Evolutionary conservation across 768 basidiomycete genomes (phyloP), one percentile per base, ranked within the genome.

Genomic region (Thelephora aurantiotincta): DNA sequence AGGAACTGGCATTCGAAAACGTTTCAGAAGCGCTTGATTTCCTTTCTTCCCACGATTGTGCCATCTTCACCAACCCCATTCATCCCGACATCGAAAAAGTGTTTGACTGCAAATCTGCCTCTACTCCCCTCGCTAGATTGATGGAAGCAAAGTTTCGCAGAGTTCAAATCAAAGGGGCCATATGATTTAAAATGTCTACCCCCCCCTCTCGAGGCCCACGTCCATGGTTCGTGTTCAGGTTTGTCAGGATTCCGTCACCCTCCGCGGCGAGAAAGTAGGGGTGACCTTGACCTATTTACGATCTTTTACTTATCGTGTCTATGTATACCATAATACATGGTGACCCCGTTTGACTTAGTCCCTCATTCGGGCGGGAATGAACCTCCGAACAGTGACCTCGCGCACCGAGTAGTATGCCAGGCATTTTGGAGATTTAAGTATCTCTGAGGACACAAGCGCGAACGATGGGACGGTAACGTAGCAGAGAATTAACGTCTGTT

Each of bases 381-480:
- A 97, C 35, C 93, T 70, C 23, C 88, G 72, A 1, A 94, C 60
- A 1, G 80, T 74, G 2, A 97, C 85, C 60, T 98, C 96, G 37
- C 84, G 68, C 5, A 99, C 72, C 5, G 81, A 78, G 57, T 89
- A 96, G 48, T 82, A 72, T 35, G 74, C 62, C 14, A 96, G 65
- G 59, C 80, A 85, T 5, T 78, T 80, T 2, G 92, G 92, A 0
- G 83, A 78, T 4, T 70, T 62, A 13, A 90, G 68, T 1, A 76
- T 57, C 13, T 73, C 64, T 5, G 60, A 52, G 1, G 76, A 67
- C 1, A 82, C 52, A 4, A 77, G 71, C 3, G 76, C 76, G 26
- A 69, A 67, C 0, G 92, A 74, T 0, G 96, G 96, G 43, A 98
- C 96, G 1, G 88, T 93, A 44, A 99, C 86, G 52, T 97, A 94